Base-by-base conservation (phyloP, 257 asterid genomes). In the Phtheirospermum japonicum region DNA sequence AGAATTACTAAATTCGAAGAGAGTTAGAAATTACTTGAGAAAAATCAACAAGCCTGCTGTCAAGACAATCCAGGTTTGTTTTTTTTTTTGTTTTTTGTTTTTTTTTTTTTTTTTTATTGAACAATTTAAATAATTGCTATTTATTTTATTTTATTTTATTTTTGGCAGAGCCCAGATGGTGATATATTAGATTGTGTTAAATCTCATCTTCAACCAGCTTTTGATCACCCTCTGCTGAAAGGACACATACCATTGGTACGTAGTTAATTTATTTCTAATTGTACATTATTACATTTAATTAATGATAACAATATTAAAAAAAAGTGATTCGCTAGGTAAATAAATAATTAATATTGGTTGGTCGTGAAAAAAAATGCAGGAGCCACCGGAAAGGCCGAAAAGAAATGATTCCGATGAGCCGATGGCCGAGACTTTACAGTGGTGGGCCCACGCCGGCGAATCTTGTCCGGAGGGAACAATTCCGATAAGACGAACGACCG, bases 191-290 rank as follows among this genome's bases (percentile, higher is more conserved):
- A 86, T 31, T 92, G 99, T 70, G 85, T 92, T 34, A 55, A 65
- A 57, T 59, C 96, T 57, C 95, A 92, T 79, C 96, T 83, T 72
- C 99, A 92, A 61, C 99, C 99, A 20, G 99, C 97, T 56, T 92
- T 92, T 71, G 96, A 92, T 75, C 99, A 92, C 68, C 99, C 95
- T 58, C 55, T 40, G 64, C 96, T 92, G 28, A 92, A 79, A 76
- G 96, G 97, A 0, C 90, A 89, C 70, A 89, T 81, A 75, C 97
- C 98, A 74, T 52, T 88, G 95, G 98, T n/a, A n/a, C n/a, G n/a
- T n/a, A n/a, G n/a, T n/a, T n/a, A n/a, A n/a, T n/a, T n/a, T n/a
- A n/a, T n/a, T n/a, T n/a, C n/a, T n/a, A n/a, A n/a, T n/a, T n/a
- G n/a, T n/a, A n/a, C n/a, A n/a, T n/a, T n/a, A n/a, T n/a, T n/a